Evolutionary conservation across 805 yeast genomes (phyloP).

Genomic region (Kockiozyma suomiensis): DNA sequence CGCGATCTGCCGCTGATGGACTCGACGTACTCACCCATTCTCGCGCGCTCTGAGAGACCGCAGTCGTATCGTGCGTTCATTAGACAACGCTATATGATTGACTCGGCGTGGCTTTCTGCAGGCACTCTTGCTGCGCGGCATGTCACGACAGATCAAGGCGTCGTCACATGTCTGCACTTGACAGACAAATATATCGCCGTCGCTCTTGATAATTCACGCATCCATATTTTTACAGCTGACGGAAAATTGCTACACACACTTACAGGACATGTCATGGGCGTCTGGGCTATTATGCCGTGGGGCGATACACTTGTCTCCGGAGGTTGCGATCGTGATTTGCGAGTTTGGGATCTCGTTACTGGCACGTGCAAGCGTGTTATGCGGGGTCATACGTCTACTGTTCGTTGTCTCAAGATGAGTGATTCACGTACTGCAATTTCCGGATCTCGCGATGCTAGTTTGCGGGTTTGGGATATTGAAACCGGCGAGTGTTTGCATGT

Average conservation of each 20-base stretch:
- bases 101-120: constrained; percentile 47
- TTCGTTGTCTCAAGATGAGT: constrained; percentile 80
- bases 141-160: constrained; percentile 42
- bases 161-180: constrained; percentile 47
- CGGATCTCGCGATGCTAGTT: constrained; percentile 88
- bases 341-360: constrained; percentile 90
- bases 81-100: constrained; percentile 46
- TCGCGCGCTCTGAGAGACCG: constrained; percentile 40
- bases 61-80: constrained; percentile 46
- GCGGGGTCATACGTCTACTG: constrained; percentile 92
- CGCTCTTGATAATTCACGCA: constrained; percentile 49
- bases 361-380: constrained; percentile 86
- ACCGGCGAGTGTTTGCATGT: constrained; percentile 80
- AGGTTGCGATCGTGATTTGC: constrained; percentile 92
- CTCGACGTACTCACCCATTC: constrained; percentile 43
- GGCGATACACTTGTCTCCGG: constrained; percentile 92
- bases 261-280: constrained; percentile 97
- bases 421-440: constrained; percentile 76
- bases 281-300: constrained; percentile 92
- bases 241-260: constrained; percentile 71
- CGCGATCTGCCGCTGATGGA: constrained; percentile 34
- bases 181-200: constrained; percentile 45
- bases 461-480: constrained; percentile 93
- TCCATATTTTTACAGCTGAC: constrained; percentile 47
- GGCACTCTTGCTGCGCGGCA: constrained; percentile 48